phyloP scores from a whole-genome alignment of 208 protist species.

The Vickermania ingenoplastis region DNA sequence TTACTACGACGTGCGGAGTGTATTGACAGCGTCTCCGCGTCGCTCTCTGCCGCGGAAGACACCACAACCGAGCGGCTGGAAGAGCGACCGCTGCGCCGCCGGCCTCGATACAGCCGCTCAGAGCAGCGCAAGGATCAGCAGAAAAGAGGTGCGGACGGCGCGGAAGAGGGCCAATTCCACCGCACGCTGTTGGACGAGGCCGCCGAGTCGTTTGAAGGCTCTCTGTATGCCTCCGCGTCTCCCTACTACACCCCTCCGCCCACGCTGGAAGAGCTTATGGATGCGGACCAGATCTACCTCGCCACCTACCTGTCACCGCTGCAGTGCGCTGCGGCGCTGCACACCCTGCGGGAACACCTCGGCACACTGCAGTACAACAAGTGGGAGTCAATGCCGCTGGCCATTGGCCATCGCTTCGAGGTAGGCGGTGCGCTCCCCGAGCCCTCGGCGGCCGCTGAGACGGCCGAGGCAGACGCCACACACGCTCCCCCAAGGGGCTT shows the following conservation, averaged over 20 bases:
- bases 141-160: conserved; percentile 6
- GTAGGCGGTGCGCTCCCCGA: conserved; percentile 32
- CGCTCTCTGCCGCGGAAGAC: conserved; percentile 69
- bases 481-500: conserved; percentile 55
- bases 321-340: conserved; percentile 74
- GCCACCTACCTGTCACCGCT: conserved; percentile 62
- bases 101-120: conserved; percentile 7
- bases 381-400: conserved; percentile 85
- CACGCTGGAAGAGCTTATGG: conserved; percentile 84
- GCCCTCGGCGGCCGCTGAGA: neutral
- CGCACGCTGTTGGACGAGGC: conserved; percentile 84
- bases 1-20: conserved; percentile 73
- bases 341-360: conserved; percentile 71
- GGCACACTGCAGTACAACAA: conserved; percentile 79
- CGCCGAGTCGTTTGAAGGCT: conserved; percentile 61
- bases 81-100: conserved; percentile 66
- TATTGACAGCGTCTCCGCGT: conserved; percentile 74
- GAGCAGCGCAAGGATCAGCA: conserved; percentile 6
- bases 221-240: conserved; percentile 11
- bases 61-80: conserved; percentile 62
- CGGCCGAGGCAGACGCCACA: neutral
- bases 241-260: conserved; percentile 33
- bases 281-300: conserved; percentile 84
- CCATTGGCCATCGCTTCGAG: conserved; percentile 68
- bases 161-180: conserved; percentile 10